A percentile compares a stretch with the other conserved stretches of the same genome.
phyloP scores from a whole-genome alignment of 805 yeast species.

The Kregervanrija fluxuum region DNA sequence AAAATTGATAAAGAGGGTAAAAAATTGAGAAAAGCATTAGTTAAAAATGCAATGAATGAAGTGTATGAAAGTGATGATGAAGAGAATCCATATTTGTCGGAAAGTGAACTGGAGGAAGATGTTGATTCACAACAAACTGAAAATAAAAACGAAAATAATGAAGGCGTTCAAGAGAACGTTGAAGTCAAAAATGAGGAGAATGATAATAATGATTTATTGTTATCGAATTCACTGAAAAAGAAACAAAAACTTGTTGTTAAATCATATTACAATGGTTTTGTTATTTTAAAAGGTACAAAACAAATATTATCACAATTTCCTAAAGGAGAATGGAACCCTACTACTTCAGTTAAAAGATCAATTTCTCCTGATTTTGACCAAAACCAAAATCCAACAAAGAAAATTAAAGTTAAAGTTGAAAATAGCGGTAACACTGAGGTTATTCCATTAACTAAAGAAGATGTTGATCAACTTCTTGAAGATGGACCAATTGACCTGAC shows the following conservation, averaged over 20 bases:
- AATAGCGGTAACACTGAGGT: constrained; percentile 4
- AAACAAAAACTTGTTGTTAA: constrained; percentile 31
- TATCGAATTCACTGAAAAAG: neutral
- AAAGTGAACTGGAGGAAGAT: constrained; percentile 57
- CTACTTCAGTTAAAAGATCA: constrained; percentile 28
- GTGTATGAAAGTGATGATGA: constrained; percentile 81
- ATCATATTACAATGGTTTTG: constrained; percentile 40
- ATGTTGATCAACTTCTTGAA: constrained; percentile 57
- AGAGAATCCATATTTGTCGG: constrained; percentile 68
- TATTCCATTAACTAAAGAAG: constrained; percentile 56
- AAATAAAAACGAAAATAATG: constrained; percentile 31
- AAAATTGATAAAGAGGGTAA: constrained; percentile 89
- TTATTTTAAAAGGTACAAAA: constrained; percentile 59
- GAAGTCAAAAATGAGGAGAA: constrained; percentile 23
- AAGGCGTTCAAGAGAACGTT: constrained; percentile 25
- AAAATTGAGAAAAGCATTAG: constrained; percentile 73
- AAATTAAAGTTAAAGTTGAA: neutral
- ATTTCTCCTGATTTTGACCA: constrained; percentile 8
- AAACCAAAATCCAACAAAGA: constrained; percentile 6
- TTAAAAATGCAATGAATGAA: constrained; percentile 79
- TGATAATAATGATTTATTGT: constrained; percentile 2
- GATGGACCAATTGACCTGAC: constrained; percentile 44
- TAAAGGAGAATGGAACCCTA: constrained; percentile 79
- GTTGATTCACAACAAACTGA: constrained; percentile 31
- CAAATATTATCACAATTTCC: constrained; percentile 61